Evolutionary conservation across 2,329 filamentous ascomycete species (phyloP).

Genomic region (Aspergillus sp.): DNA sequence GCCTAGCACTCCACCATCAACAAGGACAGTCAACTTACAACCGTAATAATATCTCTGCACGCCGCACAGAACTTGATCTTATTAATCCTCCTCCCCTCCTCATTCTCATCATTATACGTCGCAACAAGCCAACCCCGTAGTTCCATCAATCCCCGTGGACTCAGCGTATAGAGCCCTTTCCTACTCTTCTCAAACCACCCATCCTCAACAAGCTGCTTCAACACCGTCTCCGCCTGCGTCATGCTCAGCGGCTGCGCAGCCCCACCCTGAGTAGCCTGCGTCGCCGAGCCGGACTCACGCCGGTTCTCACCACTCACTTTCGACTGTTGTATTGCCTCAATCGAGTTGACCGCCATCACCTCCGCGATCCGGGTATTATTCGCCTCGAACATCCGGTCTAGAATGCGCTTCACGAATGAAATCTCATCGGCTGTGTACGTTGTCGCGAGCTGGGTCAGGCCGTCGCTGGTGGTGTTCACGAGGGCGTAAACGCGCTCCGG

Average conservation of each 20-base stretch:
- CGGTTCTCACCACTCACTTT: slow-evolving; percentile 46
- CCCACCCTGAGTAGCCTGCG: slow-evolving; percentile 34
- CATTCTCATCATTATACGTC: slow-evolving; percentile 77
- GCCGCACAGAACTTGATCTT: slow-evolving; percentile 84
- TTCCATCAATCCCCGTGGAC: slow-evolving; percentile 79
- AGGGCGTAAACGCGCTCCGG: slow-evolving; percentile 71
- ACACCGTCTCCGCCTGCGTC: slow-evolving; percentile 71
- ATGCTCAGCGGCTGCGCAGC: slow-evolving; percentile 63
- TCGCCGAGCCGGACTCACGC: slow-evolving; percentile 47
- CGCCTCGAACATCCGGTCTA: slow-evolving; percentile 89
- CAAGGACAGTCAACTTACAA: slow-evolving; percentile 45
- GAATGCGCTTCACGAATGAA: slow-evolving; percentile 79
- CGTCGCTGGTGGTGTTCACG: slow-evolving; percentile 84
- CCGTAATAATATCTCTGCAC: slow-evolving; percentile 85
- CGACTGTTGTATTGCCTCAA: slow-evolving; percentile 72
- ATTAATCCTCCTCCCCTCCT: slow-evolving; percentile 57
- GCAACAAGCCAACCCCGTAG: slow-evolving; percentile 80
- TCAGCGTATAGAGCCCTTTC: slow-evolving; percentile 72
- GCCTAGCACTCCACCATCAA: slow-evolving; percentile 3
- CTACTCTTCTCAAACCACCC: slow-evolving; percentile 80
- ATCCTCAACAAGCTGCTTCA: slow-evolving; percentile 70
- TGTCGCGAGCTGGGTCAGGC: slow-evolving; percentile 83
- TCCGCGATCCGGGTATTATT: slow-evolving; percentile 80
- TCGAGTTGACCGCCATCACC: slow-evolving; percentile 75
- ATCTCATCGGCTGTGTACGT: slow-evolving; percentile 80